phyloP scores from a whole-genome alignment of 176 grass and related monocot species.

The Paspalum vaginatum region DNA sequence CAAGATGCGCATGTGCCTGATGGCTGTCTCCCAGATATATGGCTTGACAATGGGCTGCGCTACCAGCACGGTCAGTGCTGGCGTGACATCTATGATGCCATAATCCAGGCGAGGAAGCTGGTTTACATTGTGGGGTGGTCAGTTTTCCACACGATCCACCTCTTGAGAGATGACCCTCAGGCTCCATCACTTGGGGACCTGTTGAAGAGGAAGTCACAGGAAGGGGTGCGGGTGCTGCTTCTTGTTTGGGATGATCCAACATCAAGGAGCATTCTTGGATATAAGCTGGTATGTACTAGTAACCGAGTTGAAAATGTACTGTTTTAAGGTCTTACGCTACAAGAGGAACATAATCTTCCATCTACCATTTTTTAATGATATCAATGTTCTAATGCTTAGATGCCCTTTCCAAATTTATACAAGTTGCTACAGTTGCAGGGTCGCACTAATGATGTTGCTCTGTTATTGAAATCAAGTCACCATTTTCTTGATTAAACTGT shows the following conservation, averaged over 20 bases:
- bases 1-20: conserved; percentile 89
- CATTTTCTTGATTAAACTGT: conserved; percentile 21
- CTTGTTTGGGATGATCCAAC: conserved; percentile 85
- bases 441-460: neutral
- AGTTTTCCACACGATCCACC: conserved; percentile 70
- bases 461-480: neutral
- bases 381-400: neutral
- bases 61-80: conserved; percentile 85
- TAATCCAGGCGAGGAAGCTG: conserved; percentile 63
- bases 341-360: conserved; percentile 7
- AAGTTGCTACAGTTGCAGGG: conserved; percentile 8
- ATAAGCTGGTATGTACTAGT: conserved; percentile 52
- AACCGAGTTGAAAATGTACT: conserved; percentile 28
- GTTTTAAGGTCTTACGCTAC: conserved; percentile 12
- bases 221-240: conserved; percentile 79
- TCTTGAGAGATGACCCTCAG: conserved; percentile 46
- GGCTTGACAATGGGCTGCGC: conserved; percentile 60
- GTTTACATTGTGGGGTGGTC: conserved; percentile 89
- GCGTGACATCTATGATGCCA: conserved; percentile 80
- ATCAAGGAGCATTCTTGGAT: conserved; percentile 70
- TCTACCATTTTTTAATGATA: conserved; percentile 1
- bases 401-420: conserved; percentile 25
- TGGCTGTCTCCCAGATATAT: conserved; percentile 66
- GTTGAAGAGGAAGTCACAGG: conserved; percentile 75
- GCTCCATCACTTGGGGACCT: conserved; percentile 58